Conservation (phyloP, 306 rosid species). For the Cicer pinnatifidum region DNA sequence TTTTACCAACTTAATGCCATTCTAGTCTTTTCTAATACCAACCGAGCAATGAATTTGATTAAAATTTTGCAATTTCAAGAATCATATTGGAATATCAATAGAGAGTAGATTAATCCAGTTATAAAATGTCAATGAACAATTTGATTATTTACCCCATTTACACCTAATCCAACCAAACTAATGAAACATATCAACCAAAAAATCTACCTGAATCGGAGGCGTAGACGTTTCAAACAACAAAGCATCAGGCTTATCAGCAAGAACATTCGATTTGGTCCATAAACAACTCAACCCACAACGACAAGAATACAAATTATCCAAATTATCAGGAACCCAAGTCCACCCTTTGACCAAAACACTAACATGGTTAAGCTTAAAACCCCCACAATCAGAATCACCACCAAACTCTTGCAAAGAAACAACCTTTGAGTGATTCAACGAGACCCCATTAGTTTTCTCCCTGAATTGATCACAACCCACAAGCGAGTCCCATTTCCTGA, state of each 20-base stretch:
- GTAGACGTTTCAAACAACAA: conserved; percentile 70
- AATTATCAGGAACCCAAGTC: conserved; percentile 97
- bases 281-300: conserved; percentile 86
- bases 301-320: conserved; percentile 87
- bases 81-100: no score
- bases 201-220: conserved; percentile 76
- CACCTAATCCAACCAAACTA: conserved; percentile 30
- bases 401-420: conserved; percentile 60
- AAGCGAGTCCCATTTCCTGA: conserved; percentile 76
- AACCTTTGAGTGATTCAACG: conserved; percentile 45
- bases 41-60: no score
- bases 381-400: conserved; percentile 51
- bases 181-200: conserved; percentile 5
- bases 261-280: conserved; percentile 93
- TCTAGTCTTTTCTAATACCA: no score
- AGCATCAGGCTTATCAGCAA: conserved; percentile 93
- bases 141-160: not conserved
- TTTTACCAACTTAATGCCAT: no score
- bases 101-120: no score
- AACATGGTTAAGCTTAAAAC: conserved; percentile 57
- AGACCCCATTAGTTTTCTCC: conserved; percentile 49
- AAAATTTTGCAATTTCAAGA: no score
- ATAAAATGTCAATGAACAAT: no score
- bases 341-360: conserved; percentile 83
- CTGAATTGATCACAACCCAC: conserved; percentile 70